A percentile compares a stretch with the other conserved stretches of the same genome.
phyloP scores from a whole-genome alignment of 805 yeast genomes.

The Metschnikowia kunwiensis region DNA sequence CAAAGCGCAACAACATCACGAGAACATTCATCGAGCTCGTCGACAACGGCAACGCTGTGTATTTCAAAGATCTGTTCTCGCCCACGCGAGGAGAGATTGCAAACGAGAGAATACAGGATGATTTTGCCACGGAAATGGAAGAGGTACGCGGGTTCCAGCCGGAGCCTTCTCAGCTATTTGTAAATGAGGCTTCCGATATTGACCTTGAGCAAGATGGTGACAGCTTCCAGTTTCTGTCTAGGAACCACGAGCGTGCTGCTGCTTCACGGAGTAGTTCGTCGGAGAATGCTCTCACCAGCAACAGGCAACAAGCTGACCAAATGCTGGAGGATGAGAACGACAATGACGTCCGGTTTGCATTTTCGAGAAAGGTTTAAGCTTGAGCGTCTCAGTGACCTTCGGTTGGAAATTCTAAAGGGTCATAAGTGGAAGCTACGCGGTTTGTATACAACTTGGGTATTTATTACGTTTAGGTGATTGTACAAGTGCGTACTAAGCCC shows the following conservation, averaged over 20 bases:
- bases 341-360: conserved; percentile 13
- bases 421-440: too few species aligned
- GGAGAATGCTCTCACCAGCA: background rate
- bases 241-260: background rate
- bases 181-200: conserved; percentile 11
- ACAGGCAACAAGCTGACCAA: background rate
- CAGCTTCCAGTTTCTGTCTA: conserved; percentile 10
- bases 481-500: background rate
- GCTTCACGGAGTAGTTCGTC: background rate
- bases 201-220: conserved; percentile 4
- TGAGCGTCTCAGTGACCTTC: too few species aligned
- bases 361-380: conserved; percentile 11
- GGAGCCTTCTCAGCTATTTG: conserved; percentile 14
- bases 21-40: conserved; percentile 16
- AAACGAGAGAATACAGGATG: conserved; percentile 2
- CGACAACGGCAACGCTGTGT: conserved; percentile 10
- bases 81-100: background rate
- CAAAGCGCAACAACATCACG: conserved; percentile 10
- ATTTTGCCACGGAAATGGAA: conserved; percentile 16
- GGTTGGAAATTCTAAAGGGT: too few species aligned
- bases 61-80: conserved; percentile 7
- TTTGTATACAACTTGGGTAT: too few species aligned
- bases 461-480: too few species aligned
- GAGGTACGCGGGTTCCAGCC: conserved; percentile 19
- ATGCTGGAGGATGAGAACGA: conserved; percentile 4